Evolutionary conservation across 2,329 filamentous ascomycete genomes (phyloP), one percentile per base, ranked within the genome.

Genomic region (Lecanicillium sp.): DNA sequence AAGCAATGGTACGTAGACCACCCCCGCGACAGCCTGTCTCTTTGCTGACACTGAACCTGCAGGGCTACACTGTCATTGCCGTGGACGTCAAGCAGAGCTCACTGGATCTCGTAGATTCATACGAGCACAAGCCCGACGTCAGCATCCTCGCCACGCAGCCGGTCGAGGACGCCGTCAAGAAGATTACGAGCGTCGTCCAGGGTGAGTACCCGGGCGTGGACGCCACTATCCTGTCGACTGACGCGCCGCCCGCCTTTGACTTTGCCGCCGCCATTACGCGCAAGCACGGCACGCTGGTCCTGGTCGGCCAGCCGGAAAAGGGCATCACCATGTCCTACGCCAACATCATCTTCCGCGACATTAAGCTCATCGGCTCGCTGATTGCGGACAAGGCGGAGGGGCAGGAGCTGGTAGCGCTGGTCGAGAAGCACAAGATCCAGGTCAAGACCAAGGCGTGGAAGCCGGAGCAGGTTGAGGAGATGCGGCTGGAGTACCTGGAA

Each of bases 201-300:
- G 36, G 31, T 18, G 5, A 17, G 14, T 44, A 44, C 9, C 42
- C 42, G 1, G 44, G 44, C 9, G 39, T 46, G n/a, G 42, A 46
- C 22, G 44, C 44, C 12, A 27, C 37, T 3, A 40, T 46, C n/a
- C 36, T 46, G 7, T 42, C 44, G 0, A 46, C 44, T n/a, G 44
- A 46, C 31, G 39, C 39, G n/a, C 37, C 37, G 17, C 17, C 44
- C 8, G 44, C 44, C 4, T 46, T 46, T 19, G 36, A 31, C 1
- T 40, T 43, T 5, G 42, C 44, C 3, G 40, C 44, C 3, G 34
- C 39, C 3, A 29, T 44, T 15, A 46, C 44, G 5, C 14, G 36
- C 13, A 46, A 46, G 33, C 44, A 46, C 31, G 44, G 44, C 7
- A 46, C 34, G 28, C 27, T 44, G 2, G 44, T 46, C 5, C 39